These are phyloP conservation scores for Saturnispora quitensis DNA, from an alignment of 805 yeast genomes.

Conservation along the genomic window DNA sequence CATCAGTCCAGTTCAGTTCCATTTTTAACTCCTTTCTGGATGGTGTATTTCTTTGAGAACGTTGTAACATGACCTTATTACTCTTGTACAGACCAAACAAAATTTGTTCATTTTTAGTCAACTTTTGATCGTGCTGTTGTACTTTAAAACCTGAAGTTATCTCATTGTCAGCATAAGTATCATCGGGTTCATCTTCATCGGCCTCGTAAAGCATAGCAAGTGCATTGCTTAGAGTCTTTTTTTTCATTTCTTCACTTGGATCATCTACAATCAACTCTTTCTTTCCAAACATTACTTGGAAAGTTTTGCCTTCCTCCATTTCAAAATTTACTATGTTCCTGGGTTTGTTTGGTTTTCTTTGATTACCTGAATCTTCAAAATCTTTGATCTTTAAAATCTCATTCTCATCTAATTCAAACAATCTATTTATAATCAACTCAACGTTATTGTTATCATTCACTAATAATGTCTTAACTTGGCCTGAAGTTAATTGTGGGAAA, in stretches of 20 bases:
- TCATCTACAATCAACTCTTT: slow-evolving; percentile 17
- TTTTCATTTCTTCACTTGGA: slow-evolving; percentile 34
- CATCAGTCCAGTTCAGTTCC: slow-evolving; percentile 68
- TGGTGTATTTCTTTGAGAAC: slow-evolving; percentile 37
- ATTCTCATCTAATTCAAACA: slow-evolving; percentile 38
- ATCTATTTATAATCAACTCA: slow-evolving; percentile 45
- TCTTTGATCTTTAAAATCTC: slow-evolving; percentile 21
- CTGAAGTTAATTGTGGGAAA: slow-evolving; percentile 52
- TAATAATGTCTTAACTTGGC: slow-evolving; percentile 42
- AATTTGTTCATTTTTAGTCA: slow-evolving; percentile 35
- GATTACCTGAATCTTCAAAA: slow-evolving; percentile 12
- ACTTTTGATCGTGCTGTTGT: slow-evolving; percentile 10
- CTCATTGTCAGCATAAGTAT: slow-evolving; percentile 56
- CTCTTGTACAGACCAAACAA: slow-evolving; percentile 49
- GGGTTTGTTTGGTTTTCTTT: slow-evolving; percentile 1
- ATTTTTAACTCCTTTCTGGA: slow-evolving; percentile 42
- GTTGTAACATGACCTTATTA: slow-evolving; percentile 40
- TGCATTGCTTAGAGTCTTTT: slow-evolving; percentile 31
- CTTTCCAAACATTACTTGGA: slow-evolving; percentile 29
- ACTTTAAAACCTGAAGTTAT: slow-evolving; percentile 24
- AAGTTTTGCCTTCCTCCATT: slow-evolving; percentile 9
- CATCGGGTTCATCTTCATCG: slow-evolving; percentile 84
- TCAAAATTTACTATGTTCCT: slow-evolving; percentile 11
- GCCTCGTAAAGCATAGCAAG: slow-evolving; percentile 54
- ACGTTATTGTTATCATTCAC: slow-evolving; percentile 39